A percentile compares a stretch with the other conserved stretches of the same genome.
Conservation (phyloP, 2,329 filamentous ascomycete species). For the Fusarium longipes region DNA sequence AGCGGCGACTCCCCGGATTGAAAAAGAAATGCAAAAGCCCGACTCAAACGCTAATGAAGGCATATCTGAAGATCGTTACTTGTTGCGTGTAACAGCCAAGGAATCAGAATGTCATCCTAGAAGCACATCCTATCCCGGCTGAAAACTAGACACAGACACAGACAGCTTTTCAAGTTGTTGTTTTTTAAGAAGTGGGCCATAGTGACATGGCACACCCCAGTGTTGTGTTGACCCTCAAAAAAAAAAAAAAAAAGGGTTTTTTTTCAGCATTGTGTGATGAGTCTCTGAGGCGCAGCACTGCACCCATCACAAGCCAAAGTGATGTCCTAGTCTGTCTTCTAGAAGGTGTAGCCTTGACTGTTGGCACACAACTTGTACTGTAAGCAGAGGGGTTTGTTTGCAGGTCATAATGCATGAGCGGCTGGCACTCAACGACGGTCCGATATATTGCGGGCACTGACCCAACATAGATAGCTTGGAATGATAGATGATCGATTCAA, state of each 20-base stretch:
- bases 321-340: constrained; percentile 34
- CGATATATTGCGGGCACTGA: constrained; percentile 3
- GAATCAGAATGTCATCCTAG: constrained; percentile 35
- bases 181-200: constrained; percentile 5
- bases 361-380: neutral
- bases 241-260: too few species aligned
- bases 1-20: constrained; percentile 3
- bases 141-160: constrained; percentile 31
- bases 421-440: neutral
- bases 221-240: constrained; percentile 4
- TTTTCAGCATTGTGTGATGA: constrained; percentile 2
- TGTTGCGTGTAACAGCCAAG: constrained; percentile 26
- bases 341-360: constrained; percentile 26
- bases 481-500: neutral
- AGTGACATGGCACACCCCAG: constrained; percentile 8
- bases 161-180: neutral
- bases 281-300: constrained; percentile 36
- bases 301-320: constrained; percentile 22
- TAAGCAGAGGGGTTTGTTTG: neutral
- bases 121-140: constrained; percentile 38
- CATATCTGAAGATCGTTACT: constrained; percentile 34
- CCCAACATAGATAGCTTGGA: neutral
- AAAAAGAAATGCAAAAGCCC: constrained; percentile 8
- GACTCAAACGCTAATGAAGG: constrained; percentile 5
- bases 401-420: neutral